These are phyloP conservation scores for Gonium pectorale DNA, from an alignment of 139 green algal genomes.

Conservation along the genomic window DNA sequence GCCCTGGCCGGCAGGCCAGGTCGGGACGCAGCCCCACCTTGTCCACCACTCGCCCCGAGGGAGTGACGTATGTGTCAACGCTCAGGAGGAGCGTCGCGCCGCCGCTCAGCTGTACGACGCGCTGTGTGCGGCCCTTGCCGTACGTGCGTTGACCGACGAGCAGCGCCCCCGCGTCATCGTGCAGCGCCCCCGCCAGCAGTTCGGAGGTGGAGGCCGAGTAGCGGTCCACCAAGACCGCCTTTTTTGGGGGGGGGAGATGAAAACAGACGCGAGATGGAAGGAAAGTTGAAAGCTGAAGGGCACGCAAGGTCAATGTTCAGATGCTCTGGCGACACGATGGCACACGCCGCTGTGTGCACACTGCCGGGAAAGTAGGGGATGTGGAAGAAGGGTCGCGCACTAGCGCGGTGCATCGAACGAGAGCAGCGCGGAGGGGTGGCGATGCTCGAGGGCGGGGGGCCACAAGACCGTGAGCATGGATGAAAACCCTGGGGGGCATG, in stretches of 20 bases:
- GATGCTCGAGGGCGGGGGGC: no score
- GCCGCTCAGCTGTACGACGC: constrained; percentile 65
- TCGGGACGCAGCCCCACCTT: constrained; percentile 49
- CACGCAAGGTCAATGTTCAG: no score
- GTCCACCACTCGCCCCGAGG: constrained; percentile 44
- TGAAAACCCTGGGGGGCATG: no score
- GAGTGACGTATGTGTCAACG: constrained; percentile 49
- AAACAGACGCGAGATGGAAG: no score
- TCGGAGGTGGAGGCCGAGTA: constrained; percentile 83
- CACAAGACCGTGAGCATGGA: no score
- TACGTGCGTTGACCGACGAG: constrained; percentile 84
- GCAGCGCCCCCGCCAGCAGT: constrained; percentile 89
- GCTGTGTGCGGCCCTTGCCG: constrained; percentile 87
- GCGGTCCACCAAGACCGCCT: constrained; percentile 84
- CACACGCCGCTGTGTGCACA: no score
- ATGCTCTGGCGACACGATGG: no score
- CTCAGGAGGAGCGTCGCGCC: constrained; percentile 86
- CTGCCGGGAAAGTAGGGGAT: no score
- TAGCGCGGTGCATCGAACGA: no score
- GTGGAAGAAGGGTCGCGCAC: no score
- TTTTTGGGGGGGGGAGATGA: not conserved
- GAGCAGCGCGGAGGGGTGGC: no score
- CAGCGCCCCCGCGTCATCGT: constrained; percentile 74
- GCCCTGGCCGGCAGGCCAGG: constrained; percentile 36
- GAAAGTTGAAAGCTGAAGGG: not conserved